These are phyloP conservation scores for Stromatinia cepivora DNA, from an alignment of 2,329 filamentous ascomycete species.

Conservation along the genomic window DNA sequence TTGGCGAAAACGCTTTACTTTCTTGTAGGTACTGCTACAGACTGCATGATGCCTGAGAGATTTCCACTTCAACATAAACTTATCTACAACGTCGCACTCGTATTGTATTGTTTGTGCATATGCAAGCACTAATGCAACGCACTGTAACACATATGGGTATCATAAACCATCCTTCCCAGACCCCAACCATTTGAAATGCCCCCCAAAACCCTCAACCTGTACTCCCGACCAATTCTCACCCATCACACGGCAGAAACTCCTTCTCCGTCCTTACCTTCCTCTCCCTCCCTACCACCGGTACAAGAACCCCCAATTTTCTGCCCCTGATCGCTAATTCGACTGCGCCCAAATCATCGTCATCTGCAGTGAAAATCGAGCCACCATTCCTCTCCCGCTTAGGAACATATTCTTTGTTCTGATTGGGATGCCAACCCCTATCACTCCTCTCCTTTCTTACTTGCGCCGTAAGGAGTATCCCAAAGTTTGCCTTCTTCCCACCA, in stretches of 20 bases:
- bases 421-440: slow-evolving; percentile 31
- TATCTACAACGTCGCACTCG: neutral
- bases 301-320: neutral
- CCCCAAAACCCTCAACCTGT: neutral
- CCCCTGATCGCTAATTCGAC: neutral
- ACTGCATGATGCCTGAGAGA: neutral
- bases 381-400: slow-evolving; percentile 6
- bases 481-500: slow-evolving; percentile 52
- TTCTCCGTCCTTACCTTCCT: neutral
- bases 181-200: neutral
- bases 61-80: neutral
- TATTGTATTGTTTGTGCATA: neutral
- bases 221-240: neutral
- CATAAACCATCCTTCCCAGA: neutral
- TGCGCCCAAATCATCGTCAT: neutral
- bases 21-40: neutral
- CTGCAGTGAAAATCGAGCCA: neutral
- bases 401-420: slow-evolving; percentile 29
- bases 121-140: neutral
- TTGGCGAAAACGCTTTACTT: neutral
- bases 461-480: slow-evolving; percentile 43
- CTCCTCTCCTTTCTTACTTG: slow-evolving; percentile 29
- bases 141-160: neutral
- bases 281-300: neutral
- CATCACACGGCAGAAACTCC: neutral